phyloP scores from a whole-genome alignment of 768 basidiomycete genomes.

The Sporobolomyces roseus region DNA sequence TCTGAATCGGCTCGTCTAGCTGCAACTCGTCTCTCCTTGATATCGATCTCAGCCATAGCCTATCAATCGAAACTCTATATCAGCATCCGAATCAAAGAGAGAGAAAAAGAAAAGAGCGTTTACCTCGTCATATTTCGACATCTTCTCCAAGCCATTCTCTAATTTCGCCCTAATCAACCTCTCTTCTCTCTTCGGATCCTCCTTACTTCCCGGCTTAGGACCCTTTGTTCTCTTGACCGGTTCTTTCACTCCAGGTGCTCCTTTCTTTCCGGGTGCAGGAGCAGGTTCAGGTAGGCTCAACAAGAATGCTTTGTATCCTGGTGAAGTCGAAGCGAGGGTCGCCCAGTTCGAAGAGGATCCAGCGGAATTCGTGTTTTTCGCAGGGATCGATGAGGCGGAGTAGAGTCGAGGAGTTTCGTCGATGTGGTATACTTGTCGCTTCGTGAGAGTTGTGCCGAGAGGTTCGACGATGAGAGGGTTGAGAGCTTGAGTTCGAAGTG shows the following conservation, averaged over 20 bases:
- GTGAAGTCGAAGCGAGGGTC: background rate
- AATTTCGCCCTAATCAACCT: slow-evolving; percentile 15
- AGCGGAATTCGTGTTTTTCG: slow-evolving; percentile 9
- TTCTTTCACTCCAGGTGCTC: too few relatives aligned
- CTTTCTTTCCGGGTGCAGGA: background rate
- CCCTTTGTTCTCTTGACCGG: slow-evolving; percentile 17
- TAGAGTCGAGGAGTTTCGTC: slow-evolving; percentile 28
- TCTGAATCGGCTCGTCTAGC: slow-evolving; percentile 13
- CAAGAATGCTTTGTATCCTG: slow-evolving; percentile 31
- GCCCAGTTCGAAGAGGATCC: slow-evolving; percentile 2
- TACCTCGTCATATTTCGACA: slow-evolving; percentile 20
- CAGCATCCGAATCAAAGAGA: background rate
- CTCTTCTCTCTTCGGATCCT: slow-evolving; percentile 21
- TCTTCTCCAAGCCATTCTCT: slow-evolving; percentile 12
- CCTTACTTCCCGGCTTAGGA: slow-evolving; percentile 1
- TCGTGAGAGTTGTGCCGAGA: slow-evolving; percentile 24
- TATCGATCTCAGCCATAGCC: background rate
- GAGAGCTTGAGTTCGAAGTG: slow-evolving; percentile 15
- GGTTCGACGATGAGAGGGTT: slow-evolving; percentile 35
- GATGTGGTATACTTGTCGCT: slow-evolving; percentile 25
- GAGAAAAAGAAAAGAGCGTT: background rate
- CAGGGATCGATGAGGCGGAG: background rate
- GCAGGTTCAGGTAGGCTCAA: slow-evolving; percentile 20
- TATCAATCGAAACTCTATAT: background rate
- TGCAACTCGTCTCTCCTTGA: slow-evolving; percentile 12